Percentiles rank a stretch among this genome's conserved stretches.
phyloP scores from a whole-genome alignment of 148 eudicot genomes.

The Beta vulgaris region DNA sequence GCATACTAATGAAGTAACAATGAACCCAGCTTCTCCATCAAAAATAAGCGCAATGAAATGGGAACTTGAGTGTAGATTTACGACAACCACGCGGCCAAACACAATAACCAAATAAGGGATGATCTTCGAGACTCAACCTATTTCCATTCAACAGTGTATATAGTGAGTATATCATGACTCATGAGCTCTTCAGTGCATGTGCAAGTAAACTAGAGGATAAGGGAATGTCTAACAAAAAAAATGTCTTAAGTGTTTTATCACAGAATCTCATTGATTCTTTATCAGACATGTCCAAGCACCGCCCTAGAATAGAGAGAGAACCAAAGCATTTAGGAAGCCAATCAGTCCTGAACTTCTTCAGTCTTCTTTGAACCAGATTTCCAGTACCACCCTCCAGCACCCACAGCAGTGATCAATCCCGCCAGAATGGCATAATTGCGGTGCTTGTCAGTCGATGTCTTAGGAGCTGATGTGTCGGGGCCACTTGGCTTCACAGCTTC shows the following conservation, averaged over 20 bases:
- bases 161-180: too few species aligned
- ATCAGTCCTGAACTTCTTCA: slow-evolving; percentile 74
- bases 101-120: slow-evolving; percentile 15
- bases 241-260: slow-evolving; percentile 12
- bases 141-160: slow-evolving; percentile 15
- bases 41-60: neutral
- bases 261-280: slow-evolving; percentile 15
- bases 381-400: slow-evolving; percentile 72
- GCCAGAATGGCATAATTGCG: slow-evolving; percentile 79
- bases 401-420: slow-evolving; percentile 49
- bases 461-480: slow-evolving; percentile 43
- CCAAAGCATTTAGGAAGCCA: neutral
- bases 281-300: slow-evolving; percentile 27
- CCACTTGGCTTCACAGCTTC: slow-evolving; percentile 52
- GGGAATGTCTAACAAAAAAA: slow-evolving; percentile 5
- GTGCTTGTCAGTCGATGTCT: slow-evolving; percentile 67
- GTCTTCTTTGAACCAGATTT: slow-evolving; percentile 51
- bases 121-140: slow-evolving; percentile 7
- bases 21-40: too few species aligned
- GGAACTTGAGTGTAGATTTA: neutral
- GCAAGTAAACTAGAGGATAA: slow-evolving; percentile 19
- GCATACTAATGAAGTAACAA: neutral
- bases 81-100: neutral
- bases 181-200: slow-evolving; percentile 1
- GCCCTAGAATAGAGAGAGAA: slow-evolving; percentile 7